These are phyloP conservation scores for Penicillium roqueforti DNA, from an alignment of 495 filamentous ascomycete species.

Conservation along the genomic window DNA sequence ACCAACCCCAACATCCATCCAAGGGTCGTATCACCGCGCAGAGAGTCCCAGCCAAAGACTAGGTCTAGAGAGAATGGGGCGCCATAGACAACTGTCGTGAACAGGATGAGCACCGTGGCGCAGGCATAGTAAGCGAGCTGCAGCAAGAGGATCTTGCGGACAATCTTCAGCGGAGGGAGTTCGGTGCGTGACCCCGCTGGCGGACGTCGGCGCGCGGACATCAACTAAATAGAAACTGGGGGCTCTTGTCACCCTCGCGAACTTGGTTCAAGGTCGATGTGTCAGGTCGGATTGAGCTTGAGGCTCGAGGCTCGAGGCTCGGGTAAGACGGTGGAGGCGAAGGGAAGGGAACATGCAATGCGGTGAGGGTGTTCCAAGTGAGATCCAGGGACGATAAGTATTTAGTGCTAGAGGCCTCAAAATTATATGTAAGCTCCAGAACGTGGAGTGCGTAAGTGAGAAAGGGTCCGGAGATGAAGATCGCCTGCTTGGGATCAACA, in stretches of 20 bases:
- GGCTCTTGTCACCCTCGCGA: constrained; percentile 4
- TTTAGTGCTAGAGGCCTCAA: background rate
- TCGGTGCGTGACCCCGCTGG: constrained; percentile 75
- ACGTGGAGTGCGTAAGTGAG: background rate
- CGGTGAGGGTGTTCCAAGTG: background rate
- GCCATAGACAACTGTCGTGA: constrained; percentile 83
- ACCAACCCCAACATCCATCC: constrained; percentile 90
- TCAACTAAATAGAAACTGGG: constrained; percentile 34
- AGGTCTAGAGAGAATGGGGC: constrained; percentile 63
- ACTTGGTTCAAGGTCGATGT: background rate
- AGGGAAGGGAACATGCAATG: constrained; percentile 11
- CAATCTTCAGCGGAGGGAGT: constrained; percentile 78
- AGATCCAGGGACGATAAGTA: background rate
- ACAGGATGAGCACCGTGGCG: constrained; percentile 74
- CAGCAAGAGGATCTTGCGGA: constrained; percentile 81
- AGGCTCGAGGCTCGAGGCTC: constrained; percentile 12
- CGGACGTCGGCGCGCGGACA: constrained; percentile 74
- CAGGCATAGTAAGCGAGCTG: constrained; percentile 78
- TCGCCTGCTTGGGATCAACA: constrained; percentile 4
- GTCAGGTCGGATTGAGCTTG: constrained; percentile 6
- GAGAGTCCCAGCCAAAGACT: constrained; percentile 72
- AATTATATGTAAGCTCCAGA: background rate
- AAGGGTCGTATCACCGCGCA: constrained; percentile 84
- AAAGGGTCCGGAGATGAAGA: constrained; percentile 1
- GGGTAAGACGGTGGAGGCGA: background rate